A percentile compares a stretch with the other conserved stretches of the same genome.
Evolutionary conservation across 768 basidiomycete species (phyloP).

Genomic region (Lactifluus echinatus): DNA sequence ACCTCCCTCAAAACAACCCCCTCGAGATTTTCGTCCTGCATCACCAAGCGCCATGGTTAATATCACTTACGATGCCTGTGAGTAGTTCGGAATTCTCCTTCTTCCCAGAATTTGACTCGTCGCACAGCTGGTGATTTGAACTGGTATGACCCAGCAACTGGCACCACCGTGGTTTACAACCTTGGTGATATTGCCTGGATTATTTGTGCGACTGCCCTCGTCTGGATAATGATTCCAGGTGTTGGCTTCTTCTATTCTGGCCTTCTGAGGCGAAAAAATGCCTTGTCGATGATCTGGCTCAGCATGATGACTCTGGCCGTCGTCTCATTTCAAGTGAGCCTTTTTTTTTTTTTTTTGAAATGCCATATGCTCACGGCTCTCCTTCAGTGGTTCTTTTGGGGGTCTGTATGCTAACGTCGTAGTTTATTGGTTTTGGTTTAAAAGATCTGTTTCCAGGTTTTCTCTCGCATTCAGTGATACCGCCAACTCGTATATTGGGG

Average conservation of each 20-base stretch:
- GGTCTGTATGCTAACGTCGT: constrained; percentile 26
- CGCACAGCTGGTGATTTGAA: constrained; percentile 33
- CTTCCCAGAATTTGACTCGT: background rate
- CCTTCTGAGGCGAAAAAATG: constrained; percentile 87
- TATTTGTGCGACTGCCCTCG: constrained; percentile 66
- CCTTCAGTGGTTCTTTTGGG: constrained; percentile 95
- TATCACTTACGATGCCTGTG: constrained; percentile 24
- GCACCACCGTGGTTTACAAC: constrained; percentile 35
- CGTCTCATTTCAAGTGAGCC: constrained; percentile 70
- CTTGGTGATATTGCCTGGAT: constrained; percentile 66
- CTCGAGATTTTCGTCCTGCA: background rate
- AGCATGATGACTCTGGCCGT: constrained; percentile 69
- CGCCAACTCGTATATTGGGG: constrained; percentile 69
- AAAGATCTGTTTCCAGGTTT: constrained; percentile 31
- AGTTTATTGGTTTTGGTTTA: background rate
- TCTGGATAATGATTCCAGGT: constrained; percentile 57
- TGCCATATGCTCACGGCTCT: constrained; percentile 6
- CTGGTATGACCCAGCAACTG: constrained; percentile 23
- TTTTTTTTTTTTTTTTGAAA: background rate
- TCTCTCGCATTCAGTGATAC: constrained; percentile 84
- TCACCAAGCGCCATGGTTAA: constrained; percentile 23
- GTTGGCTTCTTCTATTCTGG: constrained; percentile 89
- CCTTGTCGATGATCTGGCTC: constrained; percentile 81
- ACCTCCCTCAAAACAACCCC: background rate
- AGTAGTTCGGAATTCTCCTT: background rate